Base-by-base conservation (phyloP, 352 stramenopile species). In the Pythium dissimile region DNA sequence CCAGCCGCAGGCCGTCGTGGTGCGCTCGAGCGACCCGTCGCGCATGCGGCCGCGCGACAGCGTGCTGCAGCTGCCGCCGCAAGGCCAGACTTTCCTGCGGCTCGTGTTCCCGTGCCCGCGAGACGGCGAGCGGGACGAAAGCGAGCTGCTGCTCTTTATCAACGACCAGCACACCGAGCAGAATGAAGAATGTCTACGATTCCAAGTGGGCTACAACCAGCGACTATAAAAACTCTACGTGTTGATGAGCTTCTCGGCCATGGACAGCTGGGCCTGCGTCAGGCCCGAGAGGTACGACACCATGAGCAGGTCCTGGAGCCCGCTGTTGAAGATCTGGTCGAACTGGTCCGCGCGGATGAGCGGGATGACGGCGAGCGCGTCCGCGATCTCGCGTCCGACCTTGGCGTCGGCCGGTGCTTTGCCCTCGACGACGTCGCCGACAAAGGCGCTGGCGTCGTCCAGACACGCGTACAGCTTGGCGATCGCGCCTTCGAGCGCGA, bases 281-380 rank as follows among this genome's bases (percentile, higher is more conserved):
- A 99, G 84, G 55, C 96, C 97, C 54, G 90, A 97, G 64, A 99
- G 88, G 77, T 99, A 99, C 55, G 91, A 98, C 21, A 99, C 95
- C 96, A 99, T 99, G 59, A 99, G 84, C 52, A 99, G 83, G 77
- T 99, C 97, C 79, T 99, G 96, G 66, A 99, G 72, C 18, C 96
- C 96, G 66, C 91, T 93, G 72, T 94, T 95, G 74, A 99, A 98
- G 50, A 98, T 88, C 59, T 97, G 94, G 76, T 98, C 94, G 71
- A 99, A 98, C 60, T 97, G 86, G 63, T 98, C 94, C 24, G 86
- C 77, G 46, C 87, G 79, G 57, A 99, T 96, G 54, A 95, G 78
- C 21, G 97, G 96, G 46, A 99, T 95, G 43, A 80, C 84, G 10
- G 93, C 95, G 2, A 99, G 78, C 28, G 90, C 89, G 59, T 98